Base-by-base conservation (phyloP, 257 asterid genomes). In the Salvia splendens region DNA sequence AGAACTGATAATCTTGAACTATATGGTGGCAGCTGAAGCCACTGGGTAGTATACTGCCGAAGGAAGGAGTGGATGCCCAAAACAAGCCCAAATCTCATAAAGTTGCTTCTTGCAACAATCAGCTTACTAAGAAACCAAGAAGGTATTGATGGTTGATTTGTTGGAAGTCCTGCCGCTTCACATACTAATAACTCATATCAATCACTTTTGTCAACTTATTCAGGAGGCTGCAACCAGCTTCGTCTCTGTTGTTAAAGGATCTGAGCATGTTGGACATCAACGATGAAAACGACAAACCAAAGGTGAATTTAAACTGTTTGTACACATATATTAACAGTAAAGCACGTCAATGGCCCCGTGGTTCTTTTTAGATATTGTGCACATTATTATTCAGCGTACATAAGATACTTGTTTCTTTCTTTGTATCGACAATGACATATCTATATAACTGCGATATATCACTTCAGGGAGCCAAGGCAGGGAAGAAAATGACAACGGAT, bases 221-320 rank as follows among this genome's bases (percentile, higher is more conserved):
- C 89, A 92, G 96, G 95, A 89, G 91, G 79, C 89, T 92, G 17
- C 83, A 64, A 32, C 96, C 98, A 70, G 89, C 79, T 58, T 86
- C 98, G 8, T 80, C 91, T 64, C 73, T 79, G 40, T 78, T 92
- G 72, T 61, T 89, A 38, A 87, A 83, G 85, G 95, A 89, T 73
- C 73, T 87, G 58, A 78, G 76, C 78, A 57, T 73, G 53, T 67
- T 92, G 78, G 86, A 75, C 73, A 73, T 85, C 71, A 81, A 71
- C 61, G 96, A 86, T 33, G 98, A 83, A 67, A 80, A 42, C 62
- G 89, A 83, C 68, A 84, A 65, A 72, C 88, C 85, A 43, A 91
- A 84, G 96, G 97, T 91, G 73, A 83, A 17, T n/a, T 48, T 36
- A 14, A 58, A 41, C 49, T 36, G 20, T 45, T 14, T 43, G 48